These are phyloP conservation scores for Cryptomeria japonica DNA, from an alignment of 75 land plant genomes.

Conservation along the genomic window DNA sequence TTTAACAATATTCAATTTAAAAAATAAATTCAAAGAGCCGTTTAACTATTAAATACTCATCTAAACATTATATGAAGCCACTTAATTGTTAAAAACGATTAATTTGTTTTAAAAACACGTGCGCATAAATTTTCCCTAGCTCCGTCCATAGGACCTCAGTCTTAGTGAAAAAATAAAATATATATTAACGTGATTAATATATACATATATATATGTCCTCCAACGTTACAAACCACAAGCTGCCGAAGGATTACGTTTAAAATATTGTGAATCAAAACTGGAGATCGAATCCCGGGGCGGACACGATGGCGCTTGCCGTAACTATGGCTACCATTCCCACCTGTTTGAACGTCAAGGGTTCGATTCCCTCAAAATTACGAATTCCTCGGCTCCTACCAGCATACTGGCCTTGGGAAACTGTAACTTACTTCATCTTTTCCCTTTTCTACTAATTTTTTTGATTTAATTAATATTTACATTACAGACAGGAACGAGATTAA, in stretches of 20 bases:
- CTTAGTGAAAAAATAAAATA: too few relatives aligned
- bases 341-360: not conserved
- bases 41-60: too few relatives aligned
- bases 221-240: not conserved
- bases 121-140: too few relatives aligned
- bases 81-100: too few relatives aligned
- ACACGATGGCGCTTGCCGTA: not conserved
- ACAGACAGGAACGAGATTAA: not conserved
- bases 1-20: too few relatives aligned
- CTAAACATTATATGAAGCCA: too few relatives aligned
- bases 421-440: not conserved
- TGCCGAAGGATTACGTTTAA: not conserved
- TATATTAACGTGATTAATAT: too few relatives aligned
- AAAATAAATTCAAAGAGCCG: too few relatives aligned
- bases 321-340: not conserved
- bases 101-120: too few relatives aligned
- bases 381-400: slow-evolving; percentile 1
- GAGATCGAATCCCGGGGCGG: not conserved
- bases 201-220: too few relatives aligned
- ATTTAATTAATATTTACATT: not conserved
- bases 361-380: slow-evolving; percentile 4
- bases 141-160: too few relatives aligned
- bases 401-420: slow-evolving; percentile 11
- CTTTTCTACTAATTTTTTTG: not conserved
- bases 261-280: not conserved